Base-by-base conservation (phyloP, 345 rosid genomes). In the Salix exigua region DNA sequence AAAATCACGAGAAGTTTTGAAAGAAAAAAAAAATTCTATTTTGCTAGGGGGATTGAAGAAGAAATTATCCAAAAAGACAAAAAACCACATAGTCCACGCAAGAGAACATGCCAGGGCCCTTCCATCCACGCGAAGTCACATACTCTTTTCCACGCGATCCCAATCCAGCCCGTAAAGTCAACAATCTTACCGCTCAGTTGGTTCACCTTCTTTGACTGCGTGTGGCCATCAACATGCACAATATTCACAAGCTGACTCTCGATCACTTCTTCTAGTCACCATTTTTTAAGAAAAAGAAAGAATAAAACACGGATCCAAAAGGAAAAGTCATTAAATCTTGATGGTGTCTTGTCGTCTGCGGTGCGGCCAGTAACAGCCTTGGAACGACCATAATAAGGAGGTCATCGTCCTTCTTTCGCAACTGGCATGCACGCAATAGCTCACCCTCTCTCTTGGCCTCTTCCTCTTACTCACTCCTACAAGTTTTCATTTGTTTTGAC, bases 341-440 rank as follows among this genome's bases (percentile, higher is more conserved):
- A 69, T 25, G 72, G 72, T 7, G 60, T 68, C 53, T 70, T 48
- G 73, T 70, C 28, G 63, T 58, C 63, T 58, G 63, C 63, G 63
- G 63, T 58, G 28, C 73, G 12, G 37, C 12, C n/a, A 48, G 73
- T 40, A 26, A 19, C 71, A 68, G 71, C 50, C 68, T 33, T 33
- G 37, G 37, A 33, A 33, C 37, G 37, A 28, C 37, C 31, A 64
- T 30, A 7, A 28, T 64, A 64, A 64, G 68, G 66, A 28, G 68
- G 21, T 10, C 14, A 2, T 70, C 61, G 4, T 28, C 12, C 50
- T 28, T 30, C 31, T 70, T 26, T 26, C 35, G 60, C 66, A 33
- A 58, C 1, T 50, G 35, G 40, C 26, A 10, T 31, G 7, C 48
- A 7, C 42, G 26, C 26, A 37, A 21, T n/a, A 12, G 53, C 38